phyloP scores from a whole-genome alignment of 2,329 filamentous ascomycete species.

The Scortechinia acanthostroma region DNA sequence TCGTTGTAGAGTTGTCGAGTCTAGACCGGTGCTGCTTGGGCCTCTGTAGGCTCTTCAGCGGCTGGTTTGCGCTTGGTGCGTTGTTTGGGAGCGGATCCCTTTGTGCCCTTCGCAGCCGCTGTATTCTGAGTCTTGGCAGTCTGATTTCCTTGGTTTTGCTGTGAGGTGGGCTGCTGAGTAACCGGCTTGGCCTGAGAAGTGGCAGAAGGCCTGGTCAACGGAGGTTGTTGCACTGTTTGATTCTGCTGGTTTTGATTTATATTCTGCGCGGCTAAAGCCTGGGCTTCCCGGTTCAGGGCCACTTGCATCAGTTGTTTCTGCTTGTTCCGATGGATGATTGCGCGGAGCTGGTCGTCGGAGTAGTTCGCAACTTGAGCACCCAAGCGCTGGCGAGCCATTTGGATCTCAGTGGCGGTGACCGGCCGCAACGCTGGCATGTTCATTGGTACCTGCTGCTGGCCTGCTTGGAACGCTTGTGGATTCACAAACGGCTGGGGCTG shows the following conservation, averaged over 20 bases:
- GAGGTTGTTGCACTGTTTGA: not conserved
- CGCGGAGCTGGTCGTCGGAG: constrained; percentile 30
- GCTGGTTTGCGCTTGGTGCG: not conserved
- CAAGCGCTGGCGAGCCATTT: constrained; percentile 21
- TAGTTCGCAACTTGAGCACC: constrained; percentile 19
- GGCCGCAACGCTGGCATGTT: constrained; percentile 18
- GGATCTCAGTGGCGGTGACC: constrained; percentile 22
- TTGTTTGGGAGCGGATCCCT: not conserved
- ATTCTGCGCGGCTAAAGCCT: not conserved
- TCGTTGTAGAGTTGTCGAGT: constrained; percentile 23
- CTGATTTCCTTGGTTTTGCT: constrained; percentile 12
- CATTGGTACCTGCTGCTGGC: constrained; percentile 7
- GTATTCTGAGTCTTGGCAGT: constrained; percentile 7
- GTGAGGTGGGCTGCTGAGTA: constrained; percentile 16
- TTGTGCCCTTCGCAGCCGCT: not conserved
- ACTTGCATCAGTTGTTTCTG: constrained; percentile 11
- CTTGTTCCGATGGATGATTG: constrained; percentile 10
- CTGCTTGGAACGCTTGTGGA: too few species aligned
- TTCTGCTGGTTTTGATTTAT: not conserved
- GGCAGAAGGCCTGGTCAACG: not conserved
- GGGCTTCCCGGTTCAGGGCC: constrained; percentile 6
- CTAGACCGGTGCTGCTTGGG: not conserved
- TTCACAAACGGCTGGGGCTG: too few species aligned
- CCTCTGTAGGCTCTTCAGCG: not conserved
- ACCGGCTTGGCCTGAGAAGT: constrained; percentile 8